Conservation (phyloP, 164 flowering plant genomes). For the Kingdonia uniflora region DNA sequence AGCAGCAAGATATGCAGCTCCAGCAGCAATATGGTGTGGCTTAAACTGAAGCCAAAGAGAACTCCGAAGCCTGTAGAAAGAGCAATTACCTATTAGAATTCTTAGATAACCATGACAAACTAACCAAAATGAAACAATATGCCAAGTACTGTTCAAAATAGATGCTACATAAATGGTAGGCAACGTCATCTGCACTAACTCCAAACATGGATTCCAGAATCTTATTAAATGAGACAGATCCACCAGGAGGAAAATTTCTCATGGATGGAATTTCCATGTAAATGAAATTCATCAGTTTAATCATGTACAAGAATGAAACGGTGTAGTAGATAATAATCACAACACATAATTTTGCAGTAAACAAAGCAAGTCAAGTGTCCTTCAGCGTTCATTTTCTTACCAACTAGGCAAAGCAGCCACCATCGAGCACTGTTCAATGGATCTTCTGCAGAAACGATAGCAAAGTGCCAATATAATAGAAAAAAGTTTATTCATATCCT, state of each 20-base stretch:
- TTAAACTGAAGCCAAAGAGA: slow-evolving; percentile 47
- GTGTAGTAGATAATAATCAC: too few species aligned
- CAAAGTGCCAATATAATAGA: slow-evolving; percentile 32
- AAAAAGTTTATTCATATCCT: slow-evolving; percentile 12
- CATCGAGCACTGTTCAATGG: slow-evolving; percentile 41
- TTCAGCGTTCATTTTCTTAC: slow-evolving; percentile 24
- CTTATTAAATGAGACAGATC: too few species aligned
- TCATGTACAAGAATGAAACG: neutral
- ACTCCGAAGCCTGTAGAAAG: slow-evolving; percentile 33
- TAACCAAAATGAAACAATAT: too few species aligned
- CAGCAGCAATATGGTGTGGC: slow-evolving; percentile 47
- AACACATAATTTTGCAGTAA: slow-evolving; percentile 2
- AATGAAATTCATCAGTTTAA: slow-evolving; percentile 10
- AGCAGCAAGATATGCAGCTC: slow-evolving; percentile 83
- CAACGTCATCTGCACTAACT: slow-evolving; percentile 19
- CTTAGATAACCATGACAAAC: too few species aligned
- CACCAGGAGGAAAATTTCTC: too few species aligned
- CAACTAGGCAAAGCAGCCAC: slow-evolving; percentile 45
- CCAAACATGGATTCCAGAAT: slow-evolving; percentile 10
- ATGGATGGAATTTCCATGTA: slow-evolving; percentile 13
- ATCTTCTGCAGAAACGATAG: slow-evolving; percentile 44
- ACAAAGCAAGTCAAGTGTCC: slow-evolving; percentile 9
- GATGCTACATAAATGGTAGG: too few species aligned
- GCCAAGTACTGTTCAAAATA: too few species aligned
- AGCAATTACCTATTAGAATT: too few species aligned